Evolutionary conservation across 2,329 filamentous ascomycete genomes (phyloP).

Genomic region (Xylaria sp.): DNA sequence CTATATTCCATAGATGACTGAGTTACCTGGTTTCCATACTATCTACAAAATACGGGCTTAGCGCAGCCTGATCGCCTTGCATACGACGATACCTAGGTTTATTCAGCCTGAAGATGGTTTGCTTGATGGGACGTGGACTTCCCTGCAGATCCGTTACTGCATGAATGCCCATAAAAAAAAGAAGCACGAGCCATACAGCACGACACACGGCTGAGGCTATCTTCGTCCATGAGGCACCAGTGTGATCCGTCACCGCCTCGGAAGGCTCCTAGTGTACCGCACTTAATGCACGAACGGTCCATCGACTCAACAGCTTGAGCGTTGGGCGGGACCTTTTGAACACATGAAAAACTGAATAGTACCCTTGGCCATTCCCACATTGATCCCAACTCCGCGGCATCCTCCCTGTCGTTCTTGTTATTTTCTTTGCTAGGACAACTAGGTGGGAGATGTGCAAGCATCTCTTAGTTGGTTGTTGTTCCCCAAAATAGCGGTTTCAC

Average conservation of each 20-base stretch:
- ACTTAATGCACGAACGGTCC: neutral
- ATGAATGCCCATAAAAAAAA: neutral
- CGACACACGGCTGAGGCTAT: slow-evolving; percentile 1
- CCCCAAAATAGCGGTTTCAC: slow-evolving; percentile 2
- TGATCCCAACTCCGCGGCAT: neutral
- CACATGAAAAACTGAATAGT: neutral
- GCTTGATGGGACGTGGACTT: slow-evolving; percentile 10
- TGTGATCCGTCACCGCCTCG: neutral
- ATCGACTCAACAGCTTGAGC: neutral
- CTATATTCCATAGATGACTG: slow-evolving; percentile 14
- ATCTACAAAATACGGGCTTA: slow-evolving; percentile 8
- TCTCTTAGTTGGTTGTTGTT: slow-evolving; percentile 8
- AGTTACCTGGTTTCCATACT: slow-evolving; percentile 2
- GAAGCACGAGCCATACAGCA: neutral
- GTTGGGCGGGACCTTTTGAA: neutral
- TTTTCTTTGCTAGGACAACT: slow-evolving; percentile 5
- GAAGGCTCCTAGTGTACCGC: neutral
- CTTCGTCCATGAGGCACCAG: neutral
- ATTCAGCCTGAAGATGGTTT: slow-evolving; percentile 8
- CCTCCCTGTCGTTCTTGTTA: neutral
- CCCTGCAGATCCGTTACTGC: slow-evolving; percentile 7
- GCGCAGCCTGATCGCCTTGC: slow-evolving; percentile 16
- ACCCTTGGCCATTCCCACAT: neutral
- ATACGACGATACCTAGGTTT: neutral
- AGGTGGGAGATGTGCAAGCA: slow-evolving; percentile 1